Conservation (phyloP, 2,329 filamentous ascomycete genomes). For the Penicillium fuscoglaucum region DNA sequence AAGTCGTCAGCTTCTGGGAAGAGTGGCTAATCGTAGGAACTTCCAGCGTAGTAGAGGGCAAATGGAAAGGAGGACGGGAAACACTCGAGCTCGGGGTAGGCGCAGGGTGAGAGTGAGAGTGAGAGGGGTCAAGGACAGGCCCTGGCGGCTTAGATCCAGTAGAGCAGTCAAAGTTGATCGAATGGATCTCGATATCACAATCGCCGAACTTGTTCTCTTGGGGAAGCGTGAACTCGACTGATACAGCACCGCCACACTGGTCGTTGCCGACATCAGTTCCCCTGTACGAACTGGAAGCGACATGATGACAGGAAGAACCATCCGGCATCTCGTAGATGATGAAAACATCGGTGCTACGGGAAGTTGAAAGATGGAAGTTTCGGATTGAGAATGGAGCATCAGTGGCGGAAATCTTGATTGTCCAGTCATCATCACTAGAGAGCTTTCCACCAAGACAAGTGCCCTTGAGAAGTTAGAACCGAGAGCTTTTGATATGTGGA, state of each 20-base stretch:
- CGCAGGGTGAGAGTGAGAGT: neutral
- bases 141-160: slow-evolving; percentile 15
- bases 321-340: slow-evolving; percentile 84
- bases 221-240: slow-evolving; percentile 67
- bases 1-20: slow-evolving; percentile 19
- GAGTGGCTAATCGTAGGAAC: neutral
- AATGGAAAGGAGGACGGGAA: neutral
- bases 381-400: slow-evolving; percentile 66
- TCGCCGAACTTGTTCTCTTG: slow-evolving; percentile 55
- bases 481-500: neutral
- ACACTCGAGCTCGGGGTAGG: neutral
- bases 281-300: slow-evolving; percentile 61
- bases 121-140: neutral
- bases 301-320: slow-evolving; percentile 76
- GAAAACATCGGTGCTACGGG: slow-evolving; percentile 74
- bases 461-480: slow-evolving; percentile 36
- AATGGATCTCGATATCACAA: slow-evolving; percentile 63
- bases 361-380: slow-evolving; percentile 68
- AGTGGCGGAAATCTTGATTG: slow-evolving; percentile 14
- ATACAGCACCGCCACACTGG: slow-evolving; percentile 86
- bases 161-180: slow-evolving; percentile 23
- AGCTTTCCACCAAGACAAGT: slow-evolving; percentile 63
- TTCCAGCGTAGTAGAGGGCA: neutral
- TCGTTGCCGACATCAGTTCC: slow-evolving; percentile 74
- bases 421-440: slow-evolving; percentile 52